Base-by-base conservation (phyloP, 2,329 filamentous ascomycete species). In the Aspergillus caelatus region DNA sequence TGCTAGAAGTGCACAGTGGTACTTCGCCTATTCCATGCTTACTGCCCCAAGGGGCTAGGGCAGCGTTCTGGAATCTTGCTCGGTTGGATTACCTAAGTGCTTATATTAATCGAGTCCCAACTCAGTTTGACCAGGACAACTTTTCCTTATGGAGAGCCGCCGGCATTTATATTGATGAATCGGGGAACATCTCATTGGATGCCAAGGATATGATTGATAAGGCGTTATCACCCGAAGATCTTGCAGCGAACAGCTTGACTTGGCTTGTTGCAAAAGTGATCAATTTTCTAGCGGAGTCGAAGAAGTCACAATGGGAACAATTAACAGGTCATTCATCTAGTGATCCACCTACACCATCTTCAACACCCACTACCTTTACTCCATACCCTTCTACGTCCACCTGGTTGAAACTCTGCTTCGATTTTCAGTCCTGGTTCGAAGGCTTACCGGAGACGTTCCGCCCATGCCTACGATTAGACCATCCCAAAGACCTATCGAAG, bases 41-140 rank as follows among this genome's bases (percentile, higher is more conserved):
- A 3, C 82, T 84, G 2, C 83, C 82, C 9, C 84, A 84, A 70
- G 85, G 80, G 4, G 79, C 85, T 16, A 80, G 79, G 67, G 85
- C 86, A 2, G 85, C 84, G 0, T 89, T 89, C 70, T 89, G 87
- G 87, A 88, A 88, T 62, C 85, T 89, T 67, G 86, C 86, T 14
- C 80, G 86, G 10, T 84, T 88, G 67, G 87, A 89, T 65, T 86
- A 88, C 75, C 76, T 88, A 12, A 83, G 84, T 61, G 86, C 87
- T 41, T 88, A 85, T 68, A 87, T 88, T 63, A 88, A 85, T 65
- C 84, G 86, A 63, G 81, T 80, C 0, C 79, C 82, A 23, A 88
- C 87, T 2, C 81, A 86, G 34, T 77, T 89, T 1, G 83, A 89
- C 59, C 83, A 87, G 0, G 82, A 82, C 36, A 85, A 89, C 58